A percentile compares a stretch with the other conserved stretches of the same genome.
These are phyloP conservation scores for Echinochloa phyllopogon DNA, from an alignment of 176 grass and related monocot species.

Conservation along the genomic window DNA sequence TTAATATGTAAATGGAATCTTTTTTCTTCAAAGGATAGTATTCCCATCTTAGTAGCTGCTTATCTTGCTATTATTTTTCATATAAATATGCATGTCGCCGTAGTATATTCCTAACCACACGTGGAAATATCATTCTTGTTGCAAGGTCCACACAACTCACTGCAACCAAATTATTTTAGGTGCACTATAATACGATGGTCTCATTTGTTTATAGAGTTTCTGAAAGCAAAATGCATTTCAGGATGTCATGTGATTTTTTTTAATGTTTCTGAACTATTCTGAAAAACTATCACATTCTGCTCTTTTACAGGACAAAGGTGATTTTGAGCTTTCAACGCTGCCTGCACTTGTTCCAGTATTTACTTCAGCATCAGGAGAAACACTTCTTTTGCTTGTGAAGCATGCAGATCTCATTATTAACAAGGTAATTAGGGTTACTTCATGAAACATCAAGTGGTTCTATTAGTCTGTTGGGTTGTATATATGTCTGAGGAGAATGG, in stretches of 20 bases:
- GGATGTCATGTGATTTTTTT: slow-evolving; percentile 2
- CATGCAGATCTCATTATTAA: slow-evolving; percentile 91
- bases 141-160: background rate
- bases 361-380: slow-evolving; percentile 95
- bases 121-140: background rate
- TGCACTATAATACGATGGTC: background rate
- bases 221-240: slow-evolving; percentile 31
- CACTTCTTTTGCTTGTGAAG: slow-evolving; percentile 95
- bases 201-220: background rate
- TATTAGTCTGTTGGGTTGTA: background rate
- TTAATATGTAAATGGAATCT: slow-evolving; percentile 7
- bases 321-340: slow-evolving; percentile 97
- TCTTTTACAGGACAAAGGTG: slow-evolving; percentile 78
- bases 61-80: slow-evolving; percentile 11
- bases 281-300: background rate
- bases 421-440: slow-evolving; percentile 66
- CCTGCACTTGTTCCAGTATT: slow-evolving; percentile 94
- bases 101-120: background rate
- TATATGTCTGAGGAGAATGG: background rate
- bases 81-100: slow-evolving; percentile 14
- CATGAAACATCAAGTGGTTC: slow-evolving; percentile 15
- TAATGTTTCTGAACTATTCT: slow-evolving; percentile 3
- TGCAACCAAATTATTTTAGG: background rate
- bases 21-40: slow-evolving; percentile 22
- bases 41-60: slow-evolving; percentile 4